A percentile compares a stretch with the other conserved stretches of the same genome.
Conservation (phyloP, 1,284 basidiomycete genomes). For the Boletus calvinii region DNA sequence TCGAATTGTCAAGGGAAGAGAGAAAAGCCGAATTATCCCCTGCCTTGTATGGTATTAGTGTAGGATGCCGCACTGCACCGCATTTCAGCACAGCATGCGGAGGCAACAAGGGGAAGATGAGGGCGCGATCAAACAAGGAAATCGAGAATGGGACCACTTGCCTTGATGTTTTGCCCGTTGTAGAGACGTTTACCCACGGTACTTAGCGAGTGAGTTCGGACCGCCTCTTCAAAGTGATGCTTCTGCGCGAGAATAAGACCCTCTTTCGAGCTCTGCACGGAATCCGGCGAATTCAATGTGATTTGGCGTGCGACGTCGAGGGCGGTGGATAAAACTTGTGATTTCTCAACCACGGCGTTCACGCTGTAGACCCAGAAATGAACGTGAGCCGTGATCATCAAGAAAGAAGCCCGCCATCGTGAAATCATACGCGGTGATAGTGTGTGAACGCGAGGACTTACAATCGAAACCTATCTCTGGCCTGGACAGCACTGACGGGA, state of each 20-base stretch:
- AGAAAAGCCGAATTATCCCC: constrained; percentile 6
- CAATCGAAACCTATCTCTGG: constrained; percentile 73
- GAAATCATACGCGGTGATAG: constrained; percentile 14
- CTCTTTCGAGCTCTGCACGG: constrained; percentile 75
- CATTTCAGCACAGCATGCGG: constrained; percentile 41
- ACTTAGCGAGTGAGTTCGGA: constrained; percentile 48
- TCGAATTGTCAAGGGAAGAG: neutral
- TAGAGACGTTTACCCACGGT: constrained; percentile 58
- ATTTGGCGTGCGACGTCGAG: constrained; percentile 64
- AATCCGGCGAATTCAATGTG: constrained; percentile 71
- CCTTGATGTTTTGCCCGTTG: constrained; percentile 72
- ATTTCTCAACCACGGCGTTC: constrained; percentile 62
- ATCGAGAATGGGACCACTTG: constrained; percentile 22
- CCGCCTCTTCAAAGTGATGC: constrained; percentile 54
- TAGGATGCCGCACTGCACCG: constrained; percentile 15
- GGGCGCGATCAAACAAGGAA: neutral
- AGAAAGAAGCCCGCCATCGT: constrained; percentile 12
- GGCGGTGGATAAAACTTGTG: constrained; percentile 61
- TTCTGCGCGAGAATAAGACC: constrained; percentile 58
- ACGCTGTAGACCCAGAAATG: constrained; percentile 45
- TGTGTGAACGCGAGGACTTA: constrained; percentile 39
- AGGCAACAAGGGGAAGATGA: neutral
- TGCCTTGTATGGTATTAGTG: neutral
- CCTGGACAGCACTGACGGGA: constrained; percentile 65
- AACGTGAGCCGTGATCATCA: constrained; percentile 15